Evolutionary conservation across 805 yeast genomes (phyloP).

Genomic region (Hanseniaspora singularis): DNA sequence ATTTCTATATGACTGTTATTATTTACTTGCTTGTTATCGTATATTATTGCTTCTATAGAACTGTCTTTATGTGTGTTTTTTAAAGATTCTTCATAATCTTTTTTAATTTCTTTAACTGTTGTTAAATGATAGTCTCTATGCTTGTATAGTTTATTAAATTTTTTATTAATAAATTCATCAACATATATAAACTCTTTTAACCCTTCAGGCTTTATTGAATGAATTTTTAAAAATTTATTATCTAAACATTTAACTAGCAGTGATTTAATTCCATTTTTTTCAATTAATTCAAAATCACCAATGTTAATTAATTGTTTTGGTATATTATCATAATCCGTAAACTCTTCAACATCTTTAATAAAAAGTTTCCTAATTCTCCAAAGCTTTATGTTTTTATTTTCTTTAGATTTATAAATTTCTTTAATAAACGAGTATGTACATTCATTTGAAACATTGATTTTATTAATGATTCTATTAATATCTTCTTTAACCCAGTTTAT

Average conservation of each 20-base stretch:
- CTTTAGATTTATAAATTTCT: neutral
- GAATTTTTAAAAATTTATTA: neutral
- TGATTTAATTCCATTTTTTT: neutral
- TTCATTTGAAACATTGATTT: neutral
- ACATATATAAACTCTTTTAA: neutral
- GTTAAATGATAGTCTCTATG: neutral
- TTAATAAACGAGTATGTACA: neutral
- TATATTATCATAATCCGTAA: neutral
- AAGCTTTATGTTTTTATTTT: neutral
- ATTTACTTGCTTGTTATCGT: neutral
- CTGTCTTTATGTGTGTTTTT: neutral
- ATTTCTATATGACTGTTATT: neutral
- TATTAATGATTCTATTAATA: neutral
- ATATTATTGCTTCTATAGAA: neutral
- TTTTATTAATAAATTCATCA: neutral
- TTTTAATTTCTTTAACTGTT: neutral
- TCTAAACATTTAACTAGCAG: constrained; percentile 4
- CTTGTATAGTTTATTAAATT: constrained; percentile 5
- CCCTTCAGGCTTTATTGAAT: neutral
- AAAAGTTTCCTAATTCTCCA: constrained; percentile 9
- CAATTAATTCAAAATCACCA: neutral
- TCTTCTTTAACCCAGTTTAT: constrained; percentile 1
- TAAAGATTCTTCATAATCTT: constrained; percentile 1
- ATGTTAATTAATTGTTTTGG: neutral
- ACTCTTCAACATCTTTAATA: neutral